Conservation (phyloP, 306 rosid genomes). For the Acacia crassicarpa region DNA sequence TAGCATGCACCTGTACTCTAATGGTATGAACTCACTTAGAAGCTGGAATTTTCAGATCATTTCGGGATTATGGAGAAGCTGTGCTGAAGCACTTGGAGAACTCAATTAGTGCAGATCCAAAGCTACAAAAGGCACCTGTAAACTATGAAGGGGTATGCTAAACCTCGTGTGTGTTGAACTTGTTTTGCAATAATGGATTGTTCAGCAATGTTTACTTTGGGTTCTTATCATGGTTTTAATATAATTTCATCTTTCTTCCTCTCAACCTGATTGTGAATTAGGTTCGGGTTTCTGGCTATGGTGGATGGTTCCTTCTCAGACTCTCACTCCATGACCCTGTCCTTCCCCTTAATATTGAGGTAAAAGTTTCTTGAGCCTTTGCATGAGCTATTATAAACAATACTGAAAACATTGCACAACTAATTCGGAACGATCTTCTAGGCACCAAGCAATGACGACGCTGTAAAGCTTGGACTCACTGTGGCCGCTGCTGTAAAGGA, state of each 20-base stretch:
- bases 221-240: neutral
- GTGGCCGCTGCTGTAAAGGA: conserved; percentile 67
- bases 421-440: conserved; percentile 35
- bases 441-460: conserved; percentile 75
- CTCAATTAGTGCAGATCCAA: conserved; percentile 51
- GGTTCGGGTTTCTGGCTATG: conserved; percentile 88
- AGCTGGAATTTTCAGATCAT: conserved; percentile 58
- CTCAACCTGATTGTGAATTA: conserved; percentile 41
- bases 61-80: conserved; percentile 87
- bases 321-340: conserved; percentile 97
- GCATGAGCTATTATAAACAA: neutral
- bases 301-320: conserved; percentile 96
- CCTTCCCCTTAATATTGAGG: conserved; percentile 97
- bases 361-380: conserved; percentile 31
- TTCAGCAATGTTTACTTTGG: neutral
- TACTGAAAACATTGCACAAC: conserved; percentile 10
- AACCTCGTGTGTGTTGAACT: conserved; percentile 4
- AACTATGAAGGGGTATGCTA: conserved; percentile 84
- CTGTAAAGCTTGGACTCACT: conserved; percentile 67
- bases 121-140: conserved; percentile 76
- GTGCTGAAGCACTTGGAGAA: conserved; percentile 81
- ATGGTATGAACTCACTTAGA: conserved; percentile 40
- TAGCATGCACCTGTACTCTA: conserved; percentile 13
- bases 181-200: neutral
- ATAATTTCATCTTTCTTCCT: conserved; percentile 17